Evolutionary conservation across 2,329 filamentous ascomycete genomes (phyloP), one percentile per base, ranked within the genome.

Genomic region (Nectriaceae sp.): DNA sequence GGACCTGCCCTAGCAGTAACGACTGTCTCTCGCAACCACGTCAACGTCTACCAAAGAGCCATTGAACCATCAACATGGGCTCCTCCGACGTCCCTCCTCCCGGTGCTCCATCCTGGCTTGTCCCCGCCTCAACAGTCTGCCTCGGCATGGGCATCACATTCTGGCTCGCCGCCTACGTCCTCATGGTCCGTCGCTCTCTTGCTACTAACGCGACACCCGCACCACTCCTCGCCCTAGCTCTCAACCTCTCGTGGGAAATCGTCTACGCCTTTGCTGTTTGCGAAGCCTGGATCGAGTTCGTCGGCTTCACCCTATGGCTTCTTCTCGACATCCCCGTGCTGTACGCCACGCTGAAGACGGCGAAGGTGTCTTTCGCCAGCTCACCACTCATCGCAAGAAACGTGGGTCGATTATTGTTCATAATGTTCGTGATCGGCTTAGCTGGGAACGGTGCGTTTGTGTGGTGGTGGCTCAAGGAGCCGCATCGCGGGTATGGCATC

Each of bases 181-280:
- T 80, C 53, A 75, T 78, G 66, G 65, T 70, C 11, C 69, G 65
- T 2, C 72, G 75, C 45, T 73, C 74, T 2, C 59, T 76, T n/a
- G 62, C 61, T 42, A 76, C 75, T 16, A 67, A 69, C 31, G 74
- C 74, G 4, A 80, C 77, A 53, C 70, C 76, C 29, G 76, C 79
- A 63, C 77, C 78, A 0, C 58, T 79, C 11, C 59, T 78, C 41
- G 70, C 74, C 1, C 71, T 80, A 10, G 70, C 71, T 13, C 57
- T 75, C 57, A 80, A 82, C 50, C 69, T 80, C 26, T 72, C 71
- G 2, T 80, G 78, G 77, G 77, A 81, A 57, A 60, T 77, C 3
- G 65, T 81, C 45, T 78, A 76, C 62, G 70, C 70, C 2, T 62
- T 77, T 20, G 75, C 68, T 53, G 74, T 80, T 15, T 67, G 71